These are phyloP conservation scores for Cardamine chenopodiifolia DNA, from an alignment of 345 rosid genomes.

Conservation along the genomic window DNA sequence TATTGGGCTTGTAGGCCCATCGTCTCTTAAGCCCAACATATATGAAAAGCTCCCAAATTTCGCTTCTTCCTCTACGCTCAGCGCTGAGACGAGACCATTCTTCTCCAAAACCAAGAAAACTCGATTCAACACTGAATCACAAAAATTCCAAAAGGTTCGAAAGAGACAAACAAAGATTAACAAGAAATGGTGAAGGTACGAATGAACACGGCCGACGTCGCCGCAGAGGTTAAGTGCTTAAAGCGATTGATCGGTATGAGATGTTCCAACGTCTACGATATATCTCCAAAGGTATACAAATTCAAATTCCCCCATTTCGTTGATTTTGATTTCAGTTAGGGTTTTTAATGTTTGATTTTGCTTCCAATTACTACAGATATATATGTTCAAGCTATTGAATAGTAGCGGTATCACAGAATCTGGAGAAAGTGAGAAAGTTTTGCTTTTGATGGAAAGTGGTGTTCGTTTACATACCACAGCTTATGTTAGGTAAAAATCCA, in stretches of 20 bases:
- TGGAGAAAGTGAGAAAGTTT: conserved; percentile 95
- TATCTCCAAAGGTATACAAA: conserved; percentile 77
- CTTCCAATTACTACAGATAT: conserved; percentile 55
- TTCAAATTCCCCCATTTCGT: background rate
- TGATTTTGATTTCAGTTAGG: background rate
- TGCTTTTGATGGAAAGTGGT: conserved; percentile 93
- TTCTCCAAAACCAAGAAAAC: background rate
- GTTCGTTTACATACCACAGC: conserved; percentile 91
- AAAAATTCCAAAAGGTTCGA: background rate
- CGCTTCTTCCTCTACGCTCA: background rate
- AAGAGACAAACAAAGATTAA: background rate
- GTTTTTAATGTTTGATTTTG: conserved; percentile 5
- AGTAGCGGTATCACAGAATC: conserved; percentile 97
- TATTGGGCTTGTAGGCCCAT: conserved; percentile 1
- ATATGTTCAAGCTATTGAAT: conserved; percentile 93
- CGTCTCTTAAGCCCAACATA: background rate
- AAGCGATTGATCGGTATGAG: conserved; percentile 92
- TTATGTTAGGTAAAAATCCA: conserved; percentile 60
- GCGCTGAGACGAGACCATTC: conserved; percentile 6
- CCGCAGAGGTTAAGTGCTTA: conserved; percentile 94
- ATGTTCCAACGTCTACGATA: conserved; percentile 96
- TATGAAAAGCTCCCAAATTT: background rate
- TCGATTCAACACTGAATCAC: conserved; percentile 17
- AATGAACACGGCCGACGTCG: conserved; percentile 99
- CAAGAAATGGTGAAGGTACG: conserved; percentile 89